Evolutionary conservation across 2,329 filamentous ascomycete species (phyloP).

Genomic region (Penicillium psychrosexuale): DNA sequence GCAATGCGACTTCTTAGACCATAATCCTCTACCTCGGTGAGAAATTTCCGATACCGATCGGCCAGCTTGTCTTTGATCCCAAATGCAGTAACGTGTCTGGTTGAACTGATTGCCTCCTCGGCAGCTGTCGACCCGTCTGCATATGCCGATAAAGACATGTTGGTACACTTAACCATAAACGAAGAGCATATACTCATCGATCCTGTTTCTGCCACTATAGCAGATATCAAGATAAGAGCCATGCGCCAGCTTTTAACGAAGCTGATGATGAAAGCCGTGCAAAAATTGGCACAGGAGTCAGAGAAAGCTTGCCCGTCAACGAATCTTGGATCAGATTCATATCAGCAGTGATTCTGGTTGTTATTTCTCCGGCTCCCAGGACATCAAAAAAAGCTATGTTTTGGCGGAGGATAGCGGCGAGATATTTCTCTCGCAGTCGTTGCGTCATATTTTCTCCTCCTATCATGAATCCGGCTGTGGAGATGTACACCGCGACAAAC

Average conservation of each 20-base stretch:
- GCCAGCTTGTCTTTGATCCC: neutral
- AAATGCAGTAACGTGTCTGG: neutral
- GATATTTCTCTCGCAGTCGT: constrained; percentile 48
- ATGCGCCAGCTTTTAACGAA: neutral
- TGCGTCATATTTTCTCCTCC: neutral
- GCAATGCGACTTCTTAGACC: neutral
- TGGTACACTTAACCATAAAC: neutral
- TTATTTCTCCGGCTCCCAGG: constrained; percentile 78
- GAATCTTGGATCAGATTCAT: constrained; percentile 41
- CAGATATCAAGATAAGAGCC: neutral
- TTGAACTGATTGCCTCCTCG: neutral
- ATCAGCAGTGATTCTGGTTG: constrained; percentile 79
- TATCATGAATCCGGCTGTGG: neutral
- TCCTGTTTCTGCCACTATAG: neutral
- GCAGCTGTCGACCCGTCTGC: neutral
- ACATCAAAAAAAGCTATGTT: constrained; percentile 85
- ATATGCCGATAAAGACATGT: neutral
- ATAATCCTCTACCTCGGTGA: neutral
- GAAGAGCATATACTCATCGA: neutral
- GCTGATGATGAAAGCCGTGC: neutral
- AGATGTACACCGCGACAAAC: neutral
- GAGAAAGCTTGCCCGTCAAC: neutral
- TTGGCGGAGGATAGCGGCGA: constrained; percentile 71
- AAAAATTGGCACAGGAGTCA: neutral
- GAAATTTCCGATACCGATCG: neutral